Evolutionary conservation across 352 stramenopile genomes (phyloP), one percentile per base, ranked within the genome.

Genomic region (Phytophthora crassamura): DNA sequence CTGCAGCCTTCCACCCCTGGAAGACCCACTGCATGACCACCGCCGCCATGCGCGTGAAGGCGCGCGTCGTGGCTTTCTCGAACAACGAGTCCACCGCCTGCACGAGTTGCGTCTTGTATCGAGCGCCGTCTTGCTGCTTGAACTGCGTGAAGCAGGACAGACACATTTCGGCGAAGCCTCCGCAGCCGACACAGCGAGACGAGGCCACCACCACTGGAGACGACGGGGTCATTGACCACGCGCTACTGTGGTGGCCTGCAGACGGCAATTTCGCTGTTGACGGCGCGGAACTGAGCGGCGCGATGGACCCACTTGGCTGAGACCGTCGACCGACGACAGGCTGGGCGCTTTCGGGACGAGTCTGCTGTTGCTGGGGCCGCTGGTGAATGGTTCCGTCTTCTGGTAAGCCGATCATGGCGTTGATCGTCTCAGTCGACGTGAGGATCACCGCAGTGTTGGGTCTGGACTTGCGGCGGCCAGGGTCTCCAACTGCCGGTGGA

Each of bases 1-100:
- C 76, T 33, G 78, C 72, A 30, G 60, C 72, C 58, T 67, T 77
- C 83, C 85, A 93, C 25, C 79, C 47, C 18, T 77, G 74, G 50
- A 93, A 92, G 43, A 91, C 64, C 83, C 82, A 91, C 22, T 78
- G 67, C 30, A 78, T 15, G 18, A 91, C 74, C n/a, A 89, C 78
- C 8, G 70, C 67, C 16, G 71, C 58, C 61, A 88, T 86, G 14
- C 78, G 84, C 43, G 69, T 80, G 54, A 90, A 89, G 3, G 79
- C 82, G 2, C 85, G 71, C 9, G 69, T 63, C 3, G 80, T 90
- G 3, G 83, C 82, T 34, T 84, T 87, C 30, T 63, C 74, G 36
- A 92, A 90, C 15, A 92, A 64, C 30, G 77, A 74, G 28, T 93
- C 82, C 33, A 91, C 82, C 0, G 80, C 82, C 14, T 75, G 75